A percentile compares a stretch with the other conserved stretches of the same genome.
phyloP scores from a whole-genome alignment of 2,329 filamentous ascomycete species.

The Arachnomyces sp. region DNA sequence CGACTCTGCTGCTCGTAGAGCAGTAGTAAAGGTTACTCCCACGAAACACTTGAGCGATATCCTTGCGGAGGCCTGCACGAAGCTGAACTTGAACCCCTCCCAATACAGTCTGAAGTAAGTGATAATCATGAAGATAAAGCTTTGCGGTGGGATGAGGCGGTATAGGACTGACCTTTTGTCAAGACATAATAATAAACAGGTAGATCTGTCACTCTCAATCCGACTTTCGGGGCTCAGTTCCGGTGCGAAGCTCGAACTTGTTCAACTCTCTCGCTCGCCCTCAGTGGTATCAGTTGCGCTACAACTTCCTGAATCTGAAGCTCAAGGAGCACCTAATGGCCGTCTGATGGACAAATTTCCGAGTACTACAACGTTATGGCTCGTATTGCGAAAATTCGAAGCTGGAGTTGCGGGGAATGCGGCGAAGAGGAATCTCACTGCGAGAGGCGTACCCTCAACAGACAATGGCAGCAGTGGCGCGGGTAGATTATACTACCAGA shows the following conservation, averaged over 20 bases:
- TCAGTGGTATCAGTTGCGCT: slow-evolving; percentile 82
- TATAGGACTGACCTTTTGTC: not conserved
- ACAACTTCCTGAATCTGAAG: slow-evolving; percentile 68
- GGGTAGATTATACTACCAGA: slow-evolving; percentile 80
- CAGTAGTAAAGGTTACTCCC: slow-evolving; percentile 74
- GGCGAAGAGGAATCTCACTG: slow-evolving; percentile 69
- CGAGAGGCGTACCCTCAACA: slow-evolving; percentile 59
- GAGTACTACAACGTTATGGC: slow-evolving; percentile 81
- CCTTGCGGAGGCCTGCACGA: slow-evolving; percentile 76
- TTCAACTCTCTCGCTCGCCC: slow-evolving; percentile 76
- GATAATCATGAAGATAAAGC: slow-evolving; percentile 14
- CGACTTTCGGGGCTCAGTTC: slow-evolving; percentile 72
- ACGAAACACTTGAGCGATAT: slow-evolving; percentile 76
- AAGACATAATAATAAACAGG: slow-evolving; percentile 71
- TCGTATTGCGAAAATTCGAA: slow-evolving; percentile 83
- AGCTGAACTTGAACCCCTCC: slow-evolving; percentile 63
- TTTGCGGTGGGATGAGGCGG: not conserved
- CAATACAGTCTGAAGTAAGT: slow-evolving; percentile 73
- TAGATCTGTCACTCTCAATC: slow-evolving; percentile 79
- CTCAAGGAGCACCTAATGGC: slow-evolving; percentile 51
- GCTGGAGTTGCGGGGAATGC: slow-evolving; percentile 57
- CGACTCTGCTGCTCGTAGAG: slow-evolving; percentile 66
- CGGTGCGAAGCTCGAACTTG: slow-evolving; percentile 87
- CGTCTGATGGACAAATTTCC: slow-evolving; percentile 78
- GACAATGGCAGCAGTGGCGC: slow-evolving; percentile 46